Conservation (phyloP, 495 filamentous ascomycete species). For the Aspergillus biplanus region DNA sequence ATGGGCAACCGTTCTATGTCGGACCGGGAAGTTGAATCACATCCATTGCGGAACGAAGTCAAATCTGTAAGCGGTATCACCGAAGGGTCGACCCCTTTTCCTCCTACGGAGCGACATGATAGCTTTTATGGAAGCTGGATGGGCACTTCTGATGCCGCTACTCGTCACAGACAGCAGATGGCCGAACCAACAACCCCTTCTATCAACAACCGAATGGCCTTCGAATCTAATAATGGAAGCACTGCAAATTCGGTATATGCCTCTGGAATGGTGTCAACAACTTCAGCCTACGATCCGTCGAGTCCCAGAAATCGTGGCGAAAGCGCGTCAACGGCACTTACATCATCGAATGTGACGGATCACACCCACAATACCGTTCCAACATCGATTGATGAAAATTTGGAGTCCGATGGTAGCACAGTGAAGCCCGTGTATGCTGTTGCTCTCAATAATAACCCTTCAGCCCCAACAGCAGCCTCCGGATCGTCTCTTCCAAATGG, state of each 20-base stretch:
- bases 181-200: slow-evolving; percentile 16
- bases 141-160: slow-evolving; percentile 32
- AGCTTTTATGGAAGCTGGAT: slow-evolving; percentile 52
- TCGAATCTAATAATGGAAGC: slow-evolving; percentile 29
- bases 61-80: slow-evolving; percentile 11
- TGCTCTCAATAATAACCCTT: not conserved
- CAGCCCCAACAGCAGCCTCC: not conserved
- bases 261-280: slow-evolving; percentile 26
- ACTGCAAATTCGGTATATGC: slow-evolving; percentile 29
- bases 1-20: slow-evolving; percentile 20
- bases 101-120: slow-evolving; percentile 40
- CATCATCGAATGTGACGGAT: slow-evolving; percentile 42
- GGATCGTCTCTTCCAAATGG: slow-evolving; percentile 14
- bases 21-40: slow-evolving; percentile 20
- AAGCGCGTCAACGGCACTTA: slow-evolving; percentile 44
- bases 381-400: slow-evolving; percentile 40
- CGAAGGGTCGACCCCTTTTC: slow-evolving; percentile 13
- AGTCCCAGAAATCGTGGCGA: slow-evolving; percentile 37
- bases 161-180: slow-evolving; percentile 31
- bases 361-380: slow-evolving; percentile 42
- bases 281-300: slow-evolving; percentile 31
- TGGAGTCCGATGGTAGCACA: slow-evolving; percentile 17
- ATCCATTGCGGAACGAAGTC: slow-evolving; percentile 13
- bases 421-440: not conserved
- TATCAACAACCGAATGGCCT: slow-evolving; percentile 27